These are phyloP conservation scores for Actinomortierella wolfii DNA, from an alignment of 371 early-diverging fungal species.

Conservation along the genomic window DNA sequence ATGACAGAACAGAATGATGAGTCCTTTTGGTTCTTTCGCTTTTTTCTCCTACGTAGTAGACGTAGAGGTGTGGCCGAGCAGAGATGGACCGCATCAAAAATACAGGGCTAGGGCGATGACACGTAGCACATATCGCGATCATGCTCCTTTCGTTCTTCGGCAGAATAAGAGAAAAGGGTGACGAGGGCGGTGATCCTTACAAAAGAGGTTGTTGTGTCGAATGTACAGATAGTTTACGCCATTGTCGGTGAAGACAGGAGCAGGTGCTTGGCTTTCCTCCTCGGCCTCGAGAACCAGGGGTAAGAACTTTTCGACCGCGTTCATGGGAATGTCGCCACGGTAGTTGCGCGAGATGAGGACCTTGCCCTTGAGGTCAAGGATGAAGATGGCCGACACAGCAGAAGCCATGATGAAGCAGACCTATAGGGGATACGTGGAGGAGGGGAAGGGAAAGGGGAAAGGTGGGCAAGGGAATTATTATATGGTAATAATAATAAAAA, in stretches of 20 bases:
- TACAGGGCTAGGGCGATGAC: background rate
- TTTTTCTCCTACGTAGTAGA: background rate
- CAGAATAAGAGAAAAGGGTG: background rate
- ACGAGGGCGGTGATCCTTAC: constrained; percentile 69
- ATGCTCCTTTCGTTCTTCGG: background rate
- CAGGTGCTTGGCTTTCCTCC: constrained; percentile 88
- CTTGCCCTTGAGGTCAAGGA: constrained; percentile 95
- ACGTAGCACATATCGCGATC: background rate
- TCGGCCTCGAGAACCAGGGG: constrained; percentile 92
- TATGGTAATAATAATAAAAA: too few relatives aligned
- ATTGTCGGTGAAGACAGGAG: constrained; percentile 92
- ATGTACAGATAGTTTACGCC: constrained; percentile 95
- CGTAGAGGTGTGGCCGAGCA: too few relatives aligned
- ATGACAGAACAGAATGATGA: background rate
- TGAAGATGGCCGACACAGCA: constrained; percentile 73
- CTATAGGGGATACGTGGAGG: too few relatives aligned
- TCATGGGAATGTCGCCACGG: constrained; percentile 94
- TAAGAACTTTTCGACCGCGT: constrained; percentile 96
- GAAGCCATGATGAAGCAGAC: constrained; percentile 55
- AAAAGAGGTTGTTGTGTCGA: constrained; percentile 91
- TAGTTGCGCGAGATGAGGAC: constrained; percentile 94
- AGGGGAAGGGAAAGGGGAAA: too few relatives aligned
- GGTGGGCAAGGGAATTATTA: too few relatives aligned
- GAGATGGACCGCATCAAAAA: background rate
- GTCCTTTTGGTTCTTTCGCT: background rate